These are phyloP conservation scores for Scheffersomyces amazonensis DNA, from an alignment of 805 yeast genomes.

Conservation along the genomic window DNA sequence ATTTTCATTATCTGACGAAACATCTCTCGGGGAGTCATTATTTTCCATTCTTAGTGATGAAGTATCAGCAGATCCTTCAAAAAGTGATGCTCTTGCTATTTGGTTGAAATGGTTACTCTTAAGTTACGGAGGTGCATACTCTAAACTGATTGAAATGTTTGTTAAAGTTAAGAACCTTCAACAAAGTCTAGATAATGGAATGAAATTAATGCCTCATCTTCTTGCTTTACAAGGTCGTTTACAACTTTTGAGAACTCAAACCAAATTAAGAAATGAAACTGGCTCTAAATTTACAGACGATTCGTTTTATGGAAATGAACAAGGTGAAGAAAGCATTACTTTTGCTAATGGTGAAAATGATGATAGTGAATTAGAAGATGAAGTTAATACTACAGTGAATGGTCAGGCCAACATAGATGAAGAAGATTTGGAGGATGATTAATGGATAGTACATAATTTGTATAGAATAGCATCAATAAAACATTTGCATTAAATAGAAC, in stretches of 20 bases:
- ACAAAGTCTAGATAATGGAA: constrained; percentile 51
- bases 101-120: constrained; percentile 86
- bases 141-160: constrained; percentile 49
- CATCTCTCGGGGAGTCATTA: constrained; percentile 21
- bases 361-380: constrained; percentile 9
- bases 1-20: constrained; percentile 27
- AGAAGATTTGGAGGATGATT: constrained; percentile 18
- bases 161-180: constrained; percentile 57
- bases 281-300: background rate
- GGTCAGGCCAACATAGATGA: constrained; percentile 33
- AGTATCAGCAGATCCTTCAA: constrained; percentile 27
- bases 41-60: constrained; percentile 24
- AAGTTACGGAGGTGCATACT: constrained; percentile 63
- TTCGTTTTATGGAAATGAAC: constrained; percentile 8
- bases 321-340: constrained; percentile 13
- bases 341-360: background rate
- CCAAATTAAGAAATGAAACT: constrained; percentile 52
- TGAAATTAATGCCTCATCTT: constrained; percentile 60
- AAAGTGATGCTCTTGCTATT: constrained; percentile 28
- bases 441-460: too few relatives aligned
- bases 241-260: constrained; percentile 72
- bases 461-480: too few relatives aligned
- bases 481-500: too few relatives aligned
- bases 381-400: constrained; percentile 29
- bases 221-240: constrained; percentile 84